These are phyloP conservation scores for Sphaerostilbella broomeana DNA, from an alignment of 2,329 filamentous ascomycete species.

Conservation along the genomic window DNA sequence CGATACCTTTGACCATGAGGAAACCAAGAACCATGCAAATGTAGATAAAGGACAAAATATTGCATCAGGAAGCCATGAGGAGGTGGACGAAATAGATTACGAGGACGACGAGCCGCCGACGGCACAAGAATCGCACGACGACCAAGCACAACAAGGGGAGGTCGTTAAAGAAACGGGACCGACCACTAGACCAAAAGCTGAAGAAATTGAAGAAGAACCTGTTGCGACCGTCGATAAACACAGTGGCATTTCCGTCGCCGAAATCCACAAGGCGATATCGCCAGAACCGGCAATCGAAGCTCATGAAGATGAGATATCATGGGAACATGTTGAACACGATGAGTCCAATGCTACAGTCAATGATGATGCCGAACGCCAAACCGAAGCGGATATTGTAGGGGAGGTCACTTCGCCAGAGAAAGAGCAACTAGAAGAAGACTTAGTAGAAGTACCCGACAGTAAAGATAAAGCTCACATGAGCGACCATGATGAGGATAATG, in stretches of 20 bases:
- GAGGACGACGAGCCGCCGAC: constrained; percentile 6
- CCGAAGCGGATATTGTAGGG: not conserved
- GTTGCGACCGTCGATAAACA: no score
- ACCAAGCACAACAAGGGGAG: not conserved
- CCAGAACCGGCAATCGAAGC: not conserved
- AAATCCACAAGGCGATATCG: no score
- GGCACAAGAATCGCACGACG: not conserved
- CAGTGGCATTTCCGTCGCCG: no score
- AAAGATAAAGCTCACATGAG: constrained; percentile 22
- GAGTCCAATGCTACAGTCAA: constrained; percentile 7
- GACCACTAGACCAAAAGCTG: not conserved
- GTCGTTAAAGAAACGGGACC: not conserved
- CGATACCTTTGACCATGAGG: no score
- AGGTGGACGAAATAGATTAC: constrained; percentile 8
- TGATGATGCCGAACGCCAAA: not conserved
- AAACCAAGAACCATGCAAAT: no score
- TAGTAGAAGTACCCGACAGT: no score
- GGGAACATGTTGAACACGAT: constrained; percentile 16
- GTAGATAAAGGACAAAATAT: no score
- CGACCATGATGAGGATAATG: constrained; percentile 34
- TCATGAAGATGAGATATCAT: constrained; percentile 16
- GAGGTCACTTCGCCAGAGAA: not conserved
- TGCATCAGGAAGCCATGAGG: no score
- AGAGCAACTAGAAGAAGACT: not conserved
- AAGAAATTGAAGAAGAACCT: no score